Percentiles rank a stretch among this genome's conserved stretches.
phyloP scores from a whole-genome alignment of 2,329 filamentous ascomycete genomes.

The Diatrype stigma region DNA sequence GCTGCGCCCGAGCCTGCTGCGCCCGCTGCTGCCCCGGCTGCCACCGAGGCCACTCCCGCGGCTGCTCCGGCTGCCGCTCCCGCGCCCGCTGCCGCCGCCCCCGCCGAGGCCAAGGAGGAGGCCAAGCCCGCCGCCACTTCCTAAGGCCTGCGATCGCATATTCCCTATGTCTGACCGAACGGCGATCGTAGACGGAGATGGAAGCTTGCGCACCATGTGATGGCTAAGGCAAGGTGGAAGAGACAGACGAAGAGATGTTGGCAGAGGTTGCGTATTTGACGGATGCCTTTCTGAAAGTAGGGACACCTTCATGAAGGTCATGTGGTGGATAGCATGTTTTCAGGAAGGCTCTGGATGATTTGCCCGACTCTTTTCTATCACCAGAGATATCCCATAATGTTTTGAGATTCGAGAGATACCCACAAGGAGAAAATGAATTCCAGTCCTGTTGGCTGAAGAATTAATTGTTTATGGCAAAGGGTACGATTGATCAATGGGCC shows the following conservation, averaged over 20 bases:
- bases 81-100: slow-evolving; percentile 8
- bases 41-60: slow-evolving; percentile 15
- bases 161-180: neutral
- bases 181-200: neutral
- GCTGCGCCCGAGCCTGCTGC: slow-evolving; percentile 12
- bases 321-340: neutral
- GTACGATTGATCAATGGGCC: too few relatives aligned
- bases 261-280: neutral
- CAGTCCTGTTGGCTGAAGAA: neutral
- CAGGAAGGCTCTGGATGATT: neutral
- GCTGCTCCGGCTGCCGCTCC: slow-evolving; percentile 19
- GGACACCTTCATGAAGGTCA: neutral
- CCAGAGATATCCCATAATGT: neutral
- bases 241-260: neutral
- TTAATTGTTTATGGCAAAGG: neutral
- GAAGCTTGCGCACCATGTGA: too few relatives aligned
- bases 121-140: slow-evolving; percentile 21
- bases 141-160: slow-evolving; percentile 9
- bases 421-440: neutral
- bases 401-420: slow-evolving; percentile 1
- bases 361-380: neutral
- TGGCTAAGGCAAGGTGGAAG: neutral
- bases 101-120: slow-evolving; percentile 21
- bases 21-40: slow-evolving; percentile 9
- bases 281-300: neutral